Evolutionary conservation across 2,329 filamentous ascomycete species (phyloP).

Genomic region (Amauroascus niger): DNA sequence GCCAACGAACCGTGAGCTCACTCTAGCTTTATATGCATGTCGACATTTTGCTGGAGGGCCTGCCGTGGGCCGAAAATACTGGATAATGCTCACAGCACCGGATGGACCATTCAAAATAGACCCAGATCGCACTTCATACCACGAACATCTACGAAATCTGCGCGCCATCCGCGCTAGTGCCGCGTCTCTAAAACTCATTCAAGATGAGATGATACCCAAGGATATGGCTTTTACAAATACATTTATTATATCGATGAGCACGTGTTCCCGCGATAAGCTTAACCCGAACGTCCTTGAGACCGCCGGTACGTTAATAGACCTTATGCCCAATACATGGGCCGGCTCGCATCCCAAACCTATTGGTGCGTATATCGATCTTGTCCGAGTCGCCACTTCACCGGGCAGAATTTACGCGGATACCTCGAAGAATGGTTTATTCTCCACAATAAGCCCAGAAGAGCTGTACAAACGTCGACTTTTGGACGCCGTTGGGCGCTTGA

Average conservation of each 20-base stretch:
- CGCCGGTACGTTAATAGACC: conserved; percentile 51
- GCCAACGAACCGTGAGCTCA: conserved; percentile 51
- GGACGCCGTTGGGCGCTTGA: conserved; percentile 1
- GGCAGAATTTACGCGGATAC: conserved; percentile 1
- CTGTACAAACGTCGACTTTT: conserved; percentile 5
- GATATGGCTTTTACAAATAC: conserved; percentile 42
- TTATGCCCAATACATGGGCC: conserved; percentile 24
- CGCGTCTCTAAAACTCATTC: conserved; percentile 51
- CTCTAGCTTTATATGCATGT: conserved; percentile 58
- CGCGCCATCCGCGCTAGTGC: conserved; percentile 56
- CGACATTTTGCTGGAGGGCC: conserved; percentile 44
- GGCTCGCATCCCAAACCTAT: conserved; percentile 2
- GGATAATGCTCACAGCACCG: conserved; percentile 56
- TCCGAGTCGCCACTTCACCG: neutral
- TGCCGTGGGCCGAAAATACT: conserved; percentile 62
- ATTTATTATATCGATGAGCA: conserved; percentile 63
- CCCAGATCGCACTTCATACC: conserved; percentile 64
- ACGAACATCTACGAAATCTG: conserved; percentile 58
- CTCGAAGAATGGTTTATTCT: neutral
- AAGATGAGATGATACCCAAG: conserved; percentile 40
- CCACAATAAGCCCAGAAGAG: neutral
- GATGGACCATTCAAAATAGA: conserved; percentile 44
- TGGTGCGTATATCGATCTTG: conserved; percentile 9
- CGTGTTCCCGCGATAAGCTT: conserved; percentile 65
- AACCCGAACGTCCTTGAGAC: conserved; percentile 60